Conservation (phyloP, 1,284 basidiomycete genomes). For the Kalmanozyma brasiliensis region DNA sequence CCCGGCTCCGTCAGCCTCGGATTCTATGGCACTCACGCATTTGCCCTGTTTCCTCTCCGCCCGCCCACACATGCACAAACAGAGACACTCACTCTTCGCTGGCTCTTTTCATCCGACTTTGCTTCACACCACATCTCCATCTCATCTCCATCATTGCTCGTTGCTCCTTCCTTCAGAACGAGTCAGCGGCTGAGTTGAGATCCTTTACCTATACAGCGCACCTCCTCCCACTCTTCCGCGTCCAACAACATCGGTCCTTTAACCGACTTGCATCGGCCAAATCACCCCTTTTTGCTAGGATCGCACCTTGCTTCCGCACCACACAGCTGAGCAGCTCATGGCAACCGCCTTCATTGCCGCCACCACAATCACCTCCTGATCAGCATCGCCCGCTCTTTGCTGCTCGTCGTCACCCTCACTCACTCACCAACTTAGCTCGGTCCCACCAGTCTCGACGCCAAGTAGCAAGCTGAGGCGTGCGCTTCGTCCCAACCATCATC, state of each 20-base stretch:
- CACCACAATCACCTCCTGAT: background rate
- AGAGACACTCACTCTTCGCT: constrained; percentile 6
- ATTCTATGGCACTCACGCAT: too few species aligned
- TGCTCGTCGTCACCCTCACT: background rate
- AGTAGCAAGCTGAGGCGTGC: constrained; percentile 9
- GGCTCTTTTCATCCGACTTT: constrained; percentile 10
- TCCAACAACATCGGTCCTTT: background rate
- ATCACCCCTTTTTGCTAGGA: background rate
- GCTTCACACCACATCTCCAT: constrained; percentile 11
- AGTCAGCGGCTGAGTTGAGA: constrained; percentile 28
- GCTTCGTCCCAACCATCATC: background rate
- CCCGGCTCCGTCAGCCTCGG: too few species aligned
- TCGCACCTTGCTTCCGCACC: too few species aligned
- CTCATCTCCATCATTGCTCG: too few species aligned
- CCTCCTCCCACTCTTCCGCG: constrained; percentile 7
- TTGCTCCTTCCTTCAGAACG: constrained; percentile 2
- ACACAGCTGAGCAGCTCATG: constrained; percentile 10
- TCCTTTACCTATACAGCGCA: background rate
- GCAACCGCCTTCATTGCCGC: constrained; percentile 22
- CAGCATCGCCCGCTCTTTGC: background rate
- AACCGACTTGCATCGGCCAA: constrained; percentile 11
- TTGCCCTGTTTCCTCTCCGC: background rate
- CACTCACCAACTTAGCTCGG: background rate
- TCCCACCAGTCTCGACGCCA: too few species aligned
- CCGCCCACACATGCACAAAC: background rate